A percentile compares a stretch with the other conserved stretches of the same genome.
phyloP scores from a whole-genome alignment of 1,139 yeast species.

The Debaryomyces sp. region DNA sequence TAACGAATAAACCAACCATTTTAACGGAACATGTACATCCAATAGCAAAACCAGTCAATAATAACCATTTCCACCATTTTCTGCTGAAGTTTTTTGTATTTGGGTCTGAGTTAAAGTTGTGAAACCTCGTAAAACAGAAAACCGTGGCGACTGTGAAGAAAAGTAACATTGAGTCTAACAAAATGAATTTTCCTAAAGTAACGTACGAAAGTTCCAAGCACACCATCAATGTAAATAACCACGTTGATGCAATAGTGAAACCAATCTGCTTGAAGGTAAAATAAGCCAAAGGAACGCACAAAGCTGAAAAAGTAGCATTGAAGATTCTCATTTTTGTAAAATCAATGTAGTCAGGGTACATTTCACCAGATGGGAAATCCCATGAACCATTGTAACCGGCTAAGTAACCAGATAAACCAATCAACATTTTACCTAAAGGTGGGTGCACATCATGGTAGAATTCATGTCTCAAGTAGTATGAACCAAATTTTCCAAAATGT shows the following conservation, averaged over 20 bases:
- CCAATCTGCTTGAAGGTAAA: slow-evolving; percentile 87
- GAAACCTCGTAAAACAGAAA: slow-evolving; percentile 76
- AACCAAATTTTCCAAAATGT: slow-evolving; percentile 91
- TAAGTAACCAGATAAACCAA: slow-evolving; percentile 89
- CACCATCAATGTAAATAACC: slow-evolving; percentile 90
- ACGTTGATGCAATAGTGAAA: slow-evolving; percentile 76
- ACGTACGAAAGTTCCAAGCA: slow-evolving; percentile 83
- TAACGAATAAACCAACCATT: slow-evolving; percentile 82
- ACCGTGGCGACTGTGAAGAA: slow-evolving; percentile 89
- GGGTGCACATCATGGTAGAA: slow-evolving; percentile 99
- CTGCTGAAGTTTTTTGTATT: slow-evolving; percentile 57
- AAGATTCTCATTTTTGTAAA: slow-evolving; percentile 91
- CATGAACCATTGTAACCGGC: slow-evolving; percentile 97
- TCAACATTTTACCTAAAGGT: slow-evolving; percentile 96
- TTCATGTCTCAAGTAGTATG: slow-evolving; percentile 88
- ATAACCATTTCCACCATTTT: slow-evolving; percentile 95
- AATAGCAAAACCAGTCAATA: slow-evolving; percentile 70
- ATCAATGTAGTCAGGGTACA: slow-evolving; percentile 84
- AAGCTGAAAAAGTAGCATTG: slow-evolving; percentile 86
- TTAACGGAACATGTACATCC: slow-evolving; percentile 85
- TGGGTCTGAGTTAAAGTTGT: slow-evolving; percentile 58
- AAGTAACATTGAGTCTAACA: slow-evolving; percentile 93
- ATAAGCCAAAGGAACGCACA: slow-evolving; percentile 93
- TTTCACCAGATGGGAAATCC: slow-evolving; percentile 87
- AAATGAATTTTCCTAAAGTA: slow-evolving; percentile 87